A percentile compares a stretch with the other conserved stretches of the same genome.
Conservation (phyloP, 495 filamentous ascomycete species). For the Bombardia bombarda region DNA sequence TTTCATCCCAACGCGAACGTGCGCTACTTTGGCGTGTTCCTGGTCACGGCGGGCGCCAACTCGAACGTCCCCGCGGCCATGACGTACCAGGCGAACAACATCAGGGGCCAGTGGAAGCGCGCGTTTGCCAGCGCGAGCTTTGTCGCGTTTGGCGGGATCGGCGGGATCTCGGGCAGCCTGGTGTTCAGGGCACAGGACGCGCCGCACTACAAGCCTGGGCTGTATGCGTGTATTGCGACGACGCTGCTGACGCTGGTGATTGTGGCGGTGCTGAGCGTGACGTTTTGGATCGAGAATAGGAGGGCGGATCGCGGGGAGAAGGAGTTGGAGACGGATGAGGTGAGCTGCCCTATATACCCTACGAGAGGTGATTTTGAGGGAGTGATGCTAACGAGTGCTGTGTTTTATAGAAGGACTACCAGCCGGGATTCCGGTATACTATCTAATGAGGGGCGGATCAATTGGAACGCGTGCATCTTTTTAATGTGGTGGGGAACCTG, state of each 20-base stretch:
- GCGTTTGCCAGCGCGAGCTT: conserved; percentile 54
- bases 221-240: conserved; percentile 37
- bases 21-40: conserved; percentile 59
- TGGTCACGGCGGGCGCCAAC: conserved; percentile 51
- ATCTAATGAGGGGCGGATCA: conserved; percentile 20
- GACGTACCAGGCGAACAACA: conserved; percentile 62
- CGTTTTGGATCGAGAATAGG: conserved; percentile 28
- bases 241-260: conserved; percentile 27
- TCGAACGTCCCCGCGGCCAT: conserved; percentile 51
- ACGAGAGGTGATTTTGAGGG: conserved; percentile 1
- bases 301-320: conserved; percentile 37
- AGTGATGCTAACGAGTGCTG: conserved; percentile 8
- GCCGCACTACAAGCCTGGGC: conserved; percentile 32
- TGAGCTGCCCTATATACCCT: conserved; percentile 13
- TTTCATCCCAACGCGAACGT: conserved; percentile 41
- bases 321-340: conserved; percentile 33
- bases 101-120: conserved; percentile 61
- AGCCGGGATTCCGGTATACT: conserved; percentile 40
- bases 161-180: conserved; percentile 50
- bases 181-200: conserved; percentile 42
- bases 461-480: no score
- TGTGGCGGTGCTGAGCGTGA: conserved; percentile 22
- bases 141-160: conserved; percentile 51
- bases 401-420: conserved; percentile 28
- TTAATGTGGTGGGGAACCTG: background rate